These are phyloP conservation scores for Selaginella tamariscina DNA, from an alignment of 75 land plant species.

Conservation along the genomic window DNA sequence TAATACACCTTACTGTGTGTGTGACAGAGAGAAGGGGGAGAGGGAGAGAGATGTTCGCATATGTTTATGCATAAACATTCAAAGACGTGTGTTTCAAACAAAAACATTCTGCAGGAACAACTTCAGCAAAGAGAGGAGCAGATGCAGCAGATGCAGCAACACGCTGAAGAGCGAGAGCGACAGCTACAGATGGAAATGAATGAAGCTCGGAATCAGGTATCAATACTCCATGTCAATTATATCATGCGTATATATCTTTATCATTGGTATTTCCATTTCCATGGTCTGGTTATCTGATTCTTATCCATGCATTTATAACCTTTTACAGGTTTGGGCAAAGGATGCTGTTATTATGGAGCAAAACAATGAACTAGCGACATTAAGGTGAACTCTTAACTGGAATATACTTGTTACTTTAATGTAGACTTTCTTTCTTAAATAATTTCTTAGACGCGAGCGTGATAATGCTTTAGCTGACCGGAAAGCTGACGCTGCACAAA, in stretches of 20 bases:
- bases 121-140: slow-evolving; percentile 53
- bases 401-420: no score
- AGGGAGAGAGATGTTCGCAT: not conserved
- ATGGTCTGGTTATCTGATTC: not conserved
- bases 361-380: slow-evolving; percentile 60
- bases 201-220: slow-evolving; percentile 55
- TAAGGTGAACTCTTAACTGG: slow-evolving; percentile 61
- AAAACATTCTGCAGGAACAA: slow-evolving; percentile 44
- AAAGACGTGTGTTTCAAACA: not conserved
- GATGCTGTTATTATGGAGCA: slow-evolving; percentile 88
- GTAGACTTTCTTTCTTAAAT: not conserved
- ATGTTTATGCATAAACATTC: not conserved
- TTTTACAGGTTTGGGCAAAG: slow-evolving; percentile 79
- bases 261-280: not conserved
- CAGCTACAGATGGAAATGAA: slow-evolving; percentile 60
- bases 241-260: not conserved
- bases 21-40: no score
- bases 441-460: slow-evolving; percentile 27
- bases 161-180: slow-evolving; percentile 66
- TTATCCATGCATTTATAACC: not conserved
- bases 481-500: slow-evolving; percentile 26
- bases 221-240: not conserved
- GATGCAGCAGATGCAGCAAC: slow-evolving; percentile 57
- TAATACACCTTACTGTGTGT: not conserved
- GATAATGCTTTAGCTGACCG: slow-evolving; percentile 32